These are phyloP conservation scores for Lentinula guzmanii DNA, from an alignment of 768 basidiomycete species.

Conservation along the genomic window DNA sequence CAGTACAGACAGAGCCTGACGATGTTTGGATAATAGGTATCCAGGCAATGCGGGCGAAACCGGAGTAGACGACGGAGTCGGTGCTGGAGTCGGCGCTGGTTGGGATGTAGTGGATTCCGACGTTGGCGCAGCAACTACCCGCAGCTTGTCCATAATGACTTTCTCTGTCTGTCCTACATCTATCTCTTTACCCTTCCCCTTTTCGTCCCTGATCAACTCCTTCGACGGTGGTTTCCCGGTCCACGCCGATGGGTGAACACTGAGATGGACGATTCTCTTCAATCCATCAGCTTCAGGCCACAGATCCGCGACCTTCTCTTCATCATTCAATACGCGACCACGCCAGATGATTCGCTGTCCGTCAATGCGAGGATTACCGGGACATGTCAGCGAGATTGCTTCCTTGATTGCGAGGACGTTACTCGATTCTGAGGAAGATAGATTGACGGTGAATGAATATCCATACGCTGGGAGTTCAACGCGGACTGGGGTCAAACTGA, in stretches of 20 bases:
- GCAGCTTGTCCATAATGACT: conserved; percentile 9
- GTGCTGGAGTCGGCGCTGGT: conserved; percentile 11
- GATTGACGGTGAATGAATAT: conserved; percentile 51
- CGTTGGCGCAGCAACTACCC: conserved; percentile 1
- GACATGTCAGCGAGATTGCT: conserved; percentile 53
- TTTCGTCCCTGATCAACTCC: background rate
- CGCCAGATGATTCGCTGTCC: conserved; percentile 76
- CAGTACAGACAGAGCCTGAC: conserved; percentile 35
- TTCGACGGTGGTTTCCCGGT: conserved; percentile 40
- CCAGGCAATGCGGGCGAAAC: conserved; percentile 12
- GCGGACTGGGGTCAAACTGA: conserved; percentile 29
- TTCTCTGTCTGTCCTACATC: conserved; percentile 12
- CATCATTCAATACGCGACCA: conserved; percentile 36
- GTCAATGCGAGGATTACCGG: conserved; percentile 59
- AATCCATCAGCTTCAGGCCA: conserved; percentile 32
- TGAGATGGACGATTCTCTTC: conserved; percentile 52
- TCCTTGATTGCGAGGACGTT: conserved; percentile 63
- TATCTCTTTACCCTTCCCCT: conserved; percentile 11
- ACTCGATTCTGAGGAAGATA: conserved; percentile 33
- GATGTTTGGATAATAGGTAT: conserved; percentile 36
- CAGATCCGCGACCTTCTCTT: too few relatives aligned
- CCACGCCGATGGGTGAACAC: conserved; percentile 81
- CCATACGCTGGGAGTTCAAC: conserved; percentile 76
- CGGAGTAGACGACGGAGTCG: conserved; percentile 1
- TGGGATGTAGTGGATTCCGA: conserved; percentile 13